A percentile compares a stretch with the other conserved stretches of the same genome.
phyloP scores from a whole-genome alignment of 495 filamentous ascomycete species.

The Ascobolus immersus region DNA sequence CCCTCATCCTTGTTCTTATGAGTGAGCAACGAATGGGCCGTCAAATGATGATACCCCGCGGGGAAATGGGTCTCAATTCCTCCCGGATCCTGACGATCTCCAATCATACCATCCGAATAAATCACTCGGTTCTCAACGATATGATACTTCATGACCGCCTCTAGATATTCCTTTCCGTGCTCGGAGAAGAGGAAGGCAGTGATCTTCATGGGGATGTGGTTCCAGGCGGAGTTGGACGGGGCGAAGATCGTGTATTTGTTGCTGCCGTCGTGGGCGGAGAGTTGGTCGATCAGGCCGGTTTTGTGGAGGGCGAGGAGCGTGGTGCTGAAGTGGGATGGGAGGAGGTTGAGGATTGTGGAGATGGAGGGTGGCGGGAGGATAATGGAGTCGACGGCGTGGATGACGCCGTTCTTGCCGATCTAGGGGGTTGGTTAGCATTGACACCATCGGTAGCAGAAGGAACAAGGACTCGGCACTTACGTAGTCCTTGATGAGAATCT shows the following conservation, averaged over 20 bases:
- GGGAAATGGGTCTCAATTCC: slow-evolving; percentile 5
- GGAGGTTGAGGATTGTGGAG: slow-evolving; percentile 32
- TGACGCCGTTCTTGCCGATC: slow-evolving; percentile 45
- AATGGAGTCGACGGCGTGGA: slow-evolving; percentile 47
- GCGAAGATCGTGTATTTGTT: slow-evolving; percentile 37
- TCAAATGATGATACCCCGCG: slow-evolving; percentile 23
- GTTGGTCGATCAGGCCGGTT: slow-evolving; percentile 33
- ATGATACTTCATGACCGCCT: slow-evolving; percentile 52
- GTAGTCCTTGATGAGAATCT: slow-evolving; percentile 38
- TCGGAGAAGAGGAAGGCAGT: slow-evolving; percentile 58
- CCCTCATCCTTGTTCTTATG: too few relatives aligned
- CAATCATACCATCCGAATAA: slow-evolving; percentile 71
- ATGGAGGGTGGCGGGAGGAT: slow-evolving; percentile 46
- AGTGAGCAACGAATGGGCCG: slow-evolving; percentile 42
- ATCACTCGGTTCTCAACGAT: slow-evolving; percentile 47
- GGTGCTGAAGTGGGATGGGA: slow-evolving; percentile 53
- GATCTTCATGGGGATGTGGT: slow-evolving; percentile 35
- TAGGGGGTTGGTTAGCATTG: slow-evolving; percentile 11
- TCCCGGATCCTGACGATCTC: slow-evolving; percentile 4
- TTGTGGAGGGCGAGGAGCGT: slow-evolving; percentile 42
- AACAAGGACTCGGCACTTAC: slow-evolving; percentile 18
- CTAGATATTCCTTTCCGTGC: slow-evolving; percentile 43
- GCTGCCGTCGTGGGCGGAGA: slow-evolving; percentile 3
- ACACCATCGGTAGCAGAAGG: not conserved
- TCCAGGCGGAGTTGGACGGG: slow-evolving; percentile 51